These are phyloP conservation scores for Sphaerulina musiva DNA, from an alignment of 2,329 filamentous ascomycete species.

Conservation along the genomic window DNA sequence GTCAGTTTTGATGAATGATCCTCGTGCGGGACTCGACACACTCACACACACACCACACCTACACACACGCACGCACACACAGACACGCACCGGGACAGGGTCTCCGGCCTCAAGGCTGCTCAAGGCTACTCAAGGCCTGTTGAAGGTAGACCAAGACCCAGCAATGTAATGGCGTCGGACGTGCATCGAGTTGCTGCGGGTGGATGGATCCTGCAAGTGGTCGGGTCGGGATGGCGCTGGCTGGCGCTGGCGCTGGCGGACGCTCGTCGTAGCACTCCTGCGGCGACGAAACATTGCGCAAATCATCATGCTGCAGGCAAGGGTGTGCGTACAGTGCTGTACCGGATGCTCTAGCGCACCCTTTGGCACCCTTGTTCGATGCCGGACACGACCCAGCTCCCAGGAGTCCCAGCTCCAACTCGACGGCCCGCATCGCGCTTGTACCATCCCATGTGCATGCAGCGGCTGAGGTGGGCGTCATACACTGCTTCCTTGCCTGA, in stretches of 20 bases:
- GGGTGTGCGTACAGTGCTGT: conserved; percentile 7
- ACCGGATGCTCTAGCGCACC: no score
- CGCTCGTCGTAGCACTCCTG: conserved; percentile 22
- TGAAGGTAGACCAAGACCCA: conserved; percentile 16
- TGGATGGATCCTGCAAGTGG: conserved; percentile 22
- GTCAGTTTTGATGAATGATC: conserved; percentile 14
- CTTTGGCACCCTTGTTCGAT: conserved; percentile 11
- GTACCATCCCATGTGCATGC: conserved; percentile 10
- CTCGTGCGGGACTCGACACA: conserved; percentile 19
- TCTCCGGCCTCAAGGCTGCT: conserved; percentile 13
- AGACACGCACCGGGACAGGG: conserved; percentile 11
- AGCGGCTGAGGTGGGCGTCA: conserved; percentile 14
- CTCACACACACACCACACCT: no score
- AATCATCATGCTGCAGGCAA: conserved; percentile 18
- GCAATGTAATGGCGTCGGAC: conserved; percentile 20
- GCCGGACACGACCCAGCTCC: conserved; percentile 20
- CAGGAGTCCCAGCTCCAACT: conserved; percentile 12
- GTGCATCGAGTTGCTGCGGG: conserved; percentile 15
- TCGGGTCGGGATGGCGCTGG: conserved; percentile 20
- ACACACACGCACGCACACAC: no score
- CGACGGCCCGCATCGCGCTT: conserved; percentile 20
- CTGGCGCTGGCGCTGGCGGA: conserved; percentile 11
- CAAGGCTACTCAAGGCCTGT: conserved; percentile 15
- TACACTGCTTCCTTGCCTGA: conserved; percentile 16
- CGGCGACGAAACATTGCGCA: conserved; percentile 24